Base-by-base conservation (phyloP, 2,329 filamentous ascomycete genomes). In the Trematosphaeria pertusa region DNA sequence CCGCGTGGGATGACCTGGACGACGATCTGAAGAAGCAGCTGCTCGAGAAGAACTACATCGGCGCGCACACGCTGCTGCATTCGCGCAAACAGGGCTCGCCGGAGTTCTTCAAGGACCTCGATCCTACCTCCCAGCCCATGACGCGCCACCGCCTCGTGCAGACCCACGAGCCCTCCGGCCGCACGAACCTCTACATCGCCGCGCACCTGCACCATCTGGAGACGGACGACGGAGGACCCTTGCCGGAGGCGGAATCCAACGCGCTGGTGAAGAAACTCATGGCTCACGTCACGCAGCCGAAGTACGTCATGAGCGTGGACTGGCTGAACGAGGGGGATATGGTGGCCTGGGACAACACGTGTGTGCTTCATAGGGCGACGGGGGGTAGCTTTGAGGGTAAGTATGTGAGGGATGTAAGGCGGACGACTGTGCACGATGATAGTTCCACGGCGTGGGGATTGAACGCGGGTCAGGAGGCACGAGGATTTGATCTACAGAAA, bases 281-380 rank as follows among this genome's bases (percentile, higher is more conserved):
- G 30, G 56, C 58, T 2, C 79, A 82, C 59, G 75, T 72, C 0
- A 76, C 74, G 4, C 75, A 80, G 64, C 62, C 72, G 1, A 77
- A 78, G 57, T 80, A 80, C 54, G 61, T 73, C 0, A 47, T 78
- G 6, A 72, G 67, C 5, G 71, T 83, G 3, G 61, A 70, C 31
- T 85, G 81, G 81, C 52, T 76, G 20, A 59, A 75, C 6, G 57
- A 67, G 0, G 75, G 79, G 0, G 82, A 85, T 58, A 36, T 85
- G 45, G 62, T 85, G 12, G 73, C 82, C 14, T 85, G 83, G 82
- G 82, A 86, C 55, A 85, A 85, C 59, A 78, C 79, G 0, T 76
- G 73, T 37, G 78, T 80, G 12, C 74, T 85, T 73, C 82, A 86
- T 63, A 66, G 81, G 5, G 79, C 80, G 0, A 75, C 72, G 1